Conservation (phyloP, 1,139 yeast genomes). For the Protomyces inundatus region DNA sequence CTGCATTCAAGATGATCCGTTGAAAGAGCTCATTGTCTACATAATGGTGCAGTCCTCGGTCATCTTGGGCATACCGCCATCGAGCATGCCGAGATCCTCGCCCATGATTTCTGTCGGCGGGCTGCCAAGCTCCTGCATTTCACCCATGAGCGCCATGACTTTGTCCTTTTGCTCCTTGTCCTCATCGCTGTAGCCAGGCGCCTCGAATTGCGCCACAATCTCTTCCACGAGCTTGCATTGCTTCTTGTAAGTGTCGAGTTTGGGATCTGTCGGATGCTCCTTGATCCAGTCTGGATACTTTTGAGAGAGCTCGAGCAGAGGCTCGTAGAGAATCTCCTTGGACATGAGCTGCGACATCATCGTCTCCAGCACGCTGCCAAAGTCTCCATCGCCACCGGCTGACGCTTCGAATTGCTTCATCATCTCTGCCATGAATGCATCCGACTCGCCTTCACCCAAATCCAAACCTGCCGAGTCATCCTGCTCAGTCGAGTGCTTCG, state of each 20-base stretch:
- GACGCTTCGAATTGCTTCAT: slow-evolving; percentile 58
- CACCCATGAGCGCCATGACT: slow-evolving; percentile 56
- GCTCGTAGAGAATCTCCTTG: slow-evolving; percentile 81
- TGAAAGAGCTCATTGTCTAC: not conserved
- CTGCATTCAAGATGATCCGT: too few relatives aligned
- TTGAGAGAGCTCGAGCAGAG: slow-evolving; percentile 70
- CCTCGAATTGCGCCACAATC: slow-evolving; percentile 57
- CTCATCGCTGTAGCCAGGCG: slow-evolving; percentile 51
- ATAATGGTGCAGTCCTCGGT: slow-evolving; percentile 16
- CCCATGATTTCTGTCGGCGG: slow-evolving; percentile 81
- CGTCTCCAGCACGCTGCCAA: slow-evolving; percentile 61
- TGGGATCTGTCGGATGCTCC: slow-evolving; percentile 38
- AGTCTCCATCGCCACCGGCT: slow-evolving; percentile 49
- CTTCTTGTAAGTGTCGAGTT: slow-evolving; percentile 41
- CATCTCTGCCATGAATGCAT: slow-evolving; percentile 42
- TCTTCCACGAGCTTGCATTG: slow-evolving; percentile 42
- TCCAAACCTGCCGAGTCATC: slow-evolving; percentile 39
- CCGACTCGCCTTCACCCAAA: slow-evolving; percentile 41
- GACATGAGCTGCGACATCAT: slow-evolving; percentile 81
- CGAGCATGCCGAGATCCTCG: slow-evolving; percentile 38
- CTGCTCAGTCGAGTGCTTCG: slow-evolving; percentile 62
- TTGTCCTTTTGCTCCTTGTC: slow-evolving; percentile 49
- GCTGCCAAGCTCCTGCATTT: slow-evolving; percentile 59
- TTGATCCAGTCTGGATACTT: slow-evolving; percentile 58
- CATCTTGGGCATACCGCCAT: slow-evolving; percentile 5